Evolutionary conservation across 306 rosid genomes (phyloP), one percentile per base, ranked within the genome.

Genomic region (Vicia villosa): DNA sequence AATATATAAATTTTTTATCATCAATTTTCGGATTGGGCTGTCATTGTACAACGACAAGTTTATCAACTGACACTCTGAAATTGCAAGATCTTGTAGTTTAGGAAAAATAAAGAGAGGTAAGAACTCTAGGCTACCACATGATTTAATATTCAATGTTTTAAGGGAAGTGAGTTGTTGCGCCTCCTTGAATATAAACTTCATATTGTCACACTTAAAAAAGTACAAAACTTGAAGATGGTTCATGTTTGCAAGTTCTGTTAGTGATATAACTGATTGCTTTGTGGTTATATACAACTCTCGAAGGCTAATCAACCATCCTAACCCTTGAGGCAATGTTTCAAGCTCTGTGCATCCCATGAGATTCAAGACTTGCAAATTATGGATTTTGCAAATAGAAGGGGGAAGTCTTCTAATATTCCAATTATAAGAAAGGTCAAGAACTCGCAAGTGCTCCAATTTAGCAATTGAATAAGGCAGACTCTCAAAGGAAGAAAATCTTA

Each of bases 271-370:
- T 1, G 37, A 37, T 15, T 73, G 70, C 2, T 73, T 73, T 37
- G 77, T 73, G 46, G 78, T 64, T 65, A 74, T 28, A 21, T 1
- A 1, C 36, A 73, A 1, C 1, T 26, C 1, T 12, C 20, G 78
- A 14, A 74, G 78, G 42, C 37, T 64, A 54, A 54, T 50, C 24
- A 50, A 1, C 10, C 15, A 22, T 28, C 55, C 51, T 7, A 73
- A 50, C 12, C 60, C 70, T 15, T 63, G 12, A 5, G 77, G 77
- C 63, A 73, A 62, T 46, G 26, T 11, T 50, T 73, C 70, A 63
- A 63, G 70, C 21, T 50, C 5, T 9, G 2, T n/a, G n/a, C 70
- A 73, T 12, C 70, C 63, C 0, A 6, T 8, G 0, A 73, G 34
- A 8, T 8, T 2, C 55, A 73, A 63, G 32, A 50, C 2, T 62